Percentiles rank a stretch among this genome's conserved stretches.
Evolutionary conservation across 768 basidiomycete species (phyloP).

Genomic region (Coprinopsis sp.): DNA sequence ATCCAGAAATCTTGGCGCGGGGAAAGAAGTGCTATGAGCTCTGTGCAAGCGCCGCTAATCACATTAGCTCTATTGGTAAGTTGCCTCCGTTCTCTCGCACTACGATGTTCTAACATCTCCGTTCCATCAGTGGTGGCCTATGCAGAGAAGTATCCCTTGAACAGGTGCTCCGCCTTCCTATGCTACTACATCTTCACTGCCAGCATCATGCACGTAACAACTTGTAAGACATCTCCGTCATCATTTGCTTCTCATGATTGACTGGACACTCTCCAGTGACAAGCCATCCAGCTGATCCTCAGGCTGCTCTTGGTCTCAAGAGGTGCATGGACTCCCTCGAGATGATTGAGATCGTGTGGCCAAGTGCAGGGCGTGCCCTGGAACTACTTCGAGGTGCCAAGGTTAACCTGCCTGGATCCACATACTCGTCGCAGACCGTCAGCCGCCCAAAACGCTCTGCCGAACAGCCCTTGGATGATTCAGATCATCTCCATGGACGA

Average conservation of each 20-base stretch:
- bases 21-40: slow-evolving; percentile 67
- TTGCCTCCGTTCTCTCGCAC: background rate
- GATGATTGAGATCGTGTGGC: slow-evolving; percentile 69
- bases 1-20: slow-evolving; percentile 47
- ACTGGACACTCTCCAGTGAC: slow-evolving; percentile 41
- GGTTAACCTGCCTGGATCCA: slow-evolving; percentile 23
- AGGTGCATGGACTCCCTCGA: slow-evolving; percentile 65
- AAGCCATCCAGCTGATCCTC: slow-evolving; percentile 61
- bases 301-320: slow-evolving; percentile 56
- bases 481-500: slow-evolving; percentile 8
- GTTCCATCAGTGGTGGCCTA: slow-evolving; percentile 48
- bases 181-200: slow-evolving; percentile 80
- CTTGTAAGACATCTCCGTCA: slow-evolving; percentile 44
- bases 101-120: background rate
- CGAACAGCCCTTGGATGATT: slow-evolving; percentile 43
- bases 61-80: slow-evolving; percentile 66
- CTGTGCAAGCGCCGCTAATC: slow-evolving; percentile 73
- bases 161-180: slow-evolving; percentile 61
- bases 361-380: slow-evolving; percentile 67
- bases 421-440: slow-evolving; percentile 7
- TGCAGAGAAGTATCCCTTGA: slow-evolving; percentile 56
- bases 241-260: background rate
- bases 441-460: slow-evolving; percentile 58
- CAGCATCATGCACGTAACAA: slow-evolving; percentile 74
- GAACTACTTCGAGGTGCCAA: slow-evolving; percentile 68